Percentiles rank a stretch among this genome's conserved stretches.
phyloP scores from a whole-genome alignment of 2,329 filamentous ascomycete genomes.

The Curvularia sp. region DNA sequence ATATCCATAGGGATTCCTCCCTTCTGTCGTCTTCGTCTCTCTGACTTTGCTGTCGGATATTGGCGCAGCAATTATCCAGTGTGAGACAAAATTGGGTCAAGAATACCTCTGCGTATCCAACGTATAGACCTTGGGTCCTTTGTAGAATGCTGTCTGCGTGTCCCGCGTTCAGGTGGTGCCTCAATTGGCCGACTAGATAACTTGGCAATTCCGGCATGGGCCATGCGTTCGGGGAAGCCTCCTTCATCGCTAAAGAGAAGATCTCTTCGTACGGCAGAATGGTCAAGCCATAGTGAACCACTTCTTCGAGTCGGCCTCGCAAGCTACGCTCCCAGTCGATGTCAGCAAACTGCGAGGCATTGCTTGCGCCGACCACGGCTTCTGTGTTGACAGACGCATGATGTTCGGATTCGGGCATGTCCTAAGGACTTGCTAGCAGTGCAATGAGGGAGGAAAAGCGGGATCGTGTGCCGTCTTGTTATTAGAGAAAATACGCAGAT shows the following conservation, averaged over 20 bases:
- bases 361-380: neutral
- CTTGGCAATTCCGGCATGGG: neutral
- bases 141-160: neutral
- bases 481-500: no score
- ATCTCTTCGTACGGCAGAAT: constrained; percentile 1
- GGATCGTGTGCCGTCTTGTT: no score
- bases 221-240: neutral
- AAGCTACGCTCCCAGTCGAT: neutral
- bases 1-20: neutral
- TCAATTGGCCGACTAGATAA: neutral
- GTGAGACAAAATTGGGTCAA: neutral
- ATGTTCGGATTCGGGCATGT: neutral
- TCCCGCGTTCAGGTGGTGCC: neutral
- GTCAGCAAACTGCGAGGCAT: neutral
- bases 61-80: neutral
- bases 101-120: neutral
- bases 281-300: constrained; percentile 1
- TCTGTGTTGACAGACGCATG: neutral
- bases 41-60: neutral
- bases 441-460: neutral
- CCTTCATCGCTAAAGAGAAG: neutral
- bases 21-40: neutral
- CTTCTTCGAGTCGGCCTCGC: neutral
- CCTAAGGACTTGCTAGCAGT: neutral
- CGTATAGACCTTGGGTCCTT: neutral